Base-by-base conservation (phyloP, 2,329 filamentous ascomycete species). In the Botrytis tulipae region DNA sequence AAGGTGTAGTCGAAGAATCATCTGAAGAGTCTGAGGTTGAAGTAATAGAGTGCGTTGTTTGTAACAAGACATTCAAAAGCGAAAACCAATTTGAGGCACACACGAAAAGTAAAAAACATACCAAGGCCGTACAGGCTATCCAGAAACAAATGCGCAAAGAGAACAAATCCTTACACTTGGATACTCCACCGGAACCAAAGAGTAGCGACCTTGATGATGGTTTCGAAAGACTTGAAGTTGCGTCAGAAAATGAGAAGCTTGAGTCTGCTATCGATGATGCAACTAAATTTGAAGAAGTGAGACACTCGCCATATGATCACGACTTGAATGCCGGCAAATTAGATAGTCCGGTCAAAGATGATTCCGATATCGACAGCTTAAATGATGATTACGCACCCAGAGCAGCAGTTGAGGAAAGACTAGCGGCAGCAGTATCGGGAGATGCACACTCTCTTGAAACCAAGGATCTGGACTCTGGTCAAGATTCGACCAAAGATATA, bases 31-130 rank as follows among this genome's bases (percentile, higher is more conserved):
- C 85, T 2, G 87, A 88, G 60, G 76, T 79, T 75, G 87, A 91
- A 76, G 84, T 89, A 44, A 88, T 93, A 71, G 91, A 91, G 78
- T 98, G 96, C 80, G 88, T 92, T 4, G 88, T 90, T 7, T 98
- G 96, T 82, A 88, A 90, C 77, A 93, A 92, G 77, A 87, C 84
- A 0, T 99, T 98, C 83, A 89, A 98, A 83, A 98, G 95, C 79
- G 93, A 97, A 80, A 94, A 94, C 77, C 95, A 98, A 80, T 94
- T 92, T 75, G 91, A 97, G 79, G 91, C 92, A 4, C 96, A 99
- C 79, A 95, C 98, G 83, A 94, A 92, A 84, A 98, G 95, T 85
- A 99, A 97, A 82, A 99, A 98, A 83, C 96, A 99, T 79, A 83
- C 91, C 75, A 98, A 97, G 81, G 92, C 94, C 3, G 87, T 98